A percentile compares a stretch with the other conserved stretches of the same genome.
phyloP scores from a whole-genome alignment of 2,329 filamentous ascomycete genomes.

The Talaromyces sp. region DNA sequence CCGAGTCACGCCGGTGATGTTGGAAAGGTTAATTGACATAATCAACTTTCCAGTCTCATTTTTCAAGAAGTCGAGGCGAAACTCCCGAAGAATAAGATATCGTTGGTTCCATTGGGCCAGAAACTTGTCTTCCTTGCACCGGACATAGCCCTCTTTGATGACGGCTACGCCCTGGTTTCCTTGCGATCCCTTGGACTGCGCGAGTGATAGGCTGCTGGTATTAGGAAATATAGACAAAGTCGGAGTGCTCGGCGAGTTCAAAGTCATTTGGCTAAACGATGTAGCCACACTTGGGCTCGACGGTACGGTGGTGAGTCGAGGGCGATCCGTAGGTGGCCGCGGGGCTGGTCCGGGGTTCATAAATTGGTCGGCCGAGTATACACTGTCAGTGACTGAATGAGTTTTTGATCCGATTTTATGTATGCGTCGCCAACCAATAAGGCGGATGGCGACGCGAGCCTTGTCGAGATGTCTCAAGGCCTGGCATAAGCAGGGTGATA shows the following conservation, averaged over 20 bases:
- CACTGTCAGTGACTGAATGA: constrained; percentile 40
- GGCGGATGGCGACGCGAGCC: not conserved
- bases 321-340: constrained; percentile 79
- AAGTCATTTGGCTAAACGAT: constrained; percentile 66
- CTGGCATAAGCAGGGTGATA: not conserved
- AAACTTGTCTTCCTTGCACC: constrained; percentile 74
- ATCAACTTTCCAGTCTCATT: constrained; percentile 81
- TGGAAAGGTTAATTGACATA: constrained; percentile 79
- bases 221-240: constrained; percentile 66
- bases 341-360: constrained; percentile 97
- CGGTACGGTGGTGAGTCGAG: constrained; percentile 71
- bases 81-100: constrained; percentile 87
- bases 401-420: not conserved
- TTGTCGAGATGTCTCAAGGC: not conserved
- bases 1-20: constrained; percentile 85
- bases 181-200: constrained; percentile 57
- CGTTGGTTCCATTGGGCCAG: constrained; percentile 87
- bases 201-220: constrained; percentile 70
- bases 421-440: not conserved
- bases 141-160: constrained; percentile 63
- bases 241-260: constrained; percentile 64
- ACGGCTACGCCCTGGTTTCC: constrained; percentile 68
- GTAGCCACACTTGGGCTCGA: constrained; percentile 71
- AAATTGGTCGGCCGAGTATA: constrained; percentile 68
- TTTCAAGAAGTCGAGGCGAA: constrained; percentile 92